These are phyloP conservation scores for Hortiboletus flavorubellus DNA, from an alignment of 768 basidiomycete genomes.

Conservation along the genomic window DNA sequence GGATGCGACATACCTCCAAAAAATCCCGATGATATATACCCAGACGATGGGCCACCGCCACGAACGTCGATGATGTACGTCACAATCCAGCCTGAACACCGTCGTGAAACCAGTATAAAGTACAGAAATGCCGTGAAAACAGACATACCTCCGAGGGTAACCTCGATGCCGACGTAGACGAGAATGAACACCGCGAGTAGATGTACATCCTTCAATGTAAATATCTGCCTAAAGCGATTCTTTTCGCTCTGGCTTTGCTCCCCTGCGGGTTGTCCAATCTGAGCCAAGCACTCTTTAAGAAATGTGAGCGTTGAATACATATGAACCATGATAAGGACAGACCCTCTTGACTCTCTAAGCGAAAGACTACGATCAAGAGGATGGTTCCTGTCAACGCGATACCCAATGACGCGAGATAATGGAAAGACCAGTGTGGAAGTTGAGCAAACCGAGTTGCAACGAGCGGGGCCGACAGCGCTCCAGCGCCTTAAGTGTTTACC, in stretches of 20 bases:
- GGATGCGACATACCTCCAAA: conserved; percentile 43
- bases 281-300: conserved; percentile 46
- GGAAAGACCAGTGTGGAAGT: conserved; percentile 66
- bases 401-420: conserved; percentile 69
- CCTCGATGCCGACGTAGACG: conserved; percentile 69
- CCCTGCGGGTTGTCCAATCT: conserved; percentile 48
- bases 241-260: conserved; percentile 35
- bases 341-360: conserved; percentile 72
- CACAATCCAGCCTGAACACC: conserved; percentile 60
- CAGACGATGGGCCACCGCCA: conserved; percentile 44
- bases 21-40: conserved; percentile 53
- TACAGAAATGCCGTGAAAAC: neutral
- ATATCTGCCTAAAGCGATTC: conserved; percentile 48
- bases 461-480: conserved; percentile 68
- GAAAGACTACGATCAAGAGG: conserved; percentile 56
- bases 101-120: neutral
- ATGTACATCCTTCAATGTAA: conserved; percentile 53
- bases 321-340: conserved; percentile 4
- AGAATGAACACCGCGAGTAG: conserved; percentile 60
- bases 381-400: conserved; percentile 57
- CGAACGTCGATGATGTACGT: conserved; percentile 49
- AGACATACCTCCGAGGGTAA: conserved; percentile 40
- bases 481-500: conserved; percentile 44
- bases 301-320: conserved; percentile 1
- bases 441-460: conserved; percentile 80